Base-by-base conservation (phyloP, 2,329 filamentous ascomycete species). In the Aciculosporium take region DNA sequence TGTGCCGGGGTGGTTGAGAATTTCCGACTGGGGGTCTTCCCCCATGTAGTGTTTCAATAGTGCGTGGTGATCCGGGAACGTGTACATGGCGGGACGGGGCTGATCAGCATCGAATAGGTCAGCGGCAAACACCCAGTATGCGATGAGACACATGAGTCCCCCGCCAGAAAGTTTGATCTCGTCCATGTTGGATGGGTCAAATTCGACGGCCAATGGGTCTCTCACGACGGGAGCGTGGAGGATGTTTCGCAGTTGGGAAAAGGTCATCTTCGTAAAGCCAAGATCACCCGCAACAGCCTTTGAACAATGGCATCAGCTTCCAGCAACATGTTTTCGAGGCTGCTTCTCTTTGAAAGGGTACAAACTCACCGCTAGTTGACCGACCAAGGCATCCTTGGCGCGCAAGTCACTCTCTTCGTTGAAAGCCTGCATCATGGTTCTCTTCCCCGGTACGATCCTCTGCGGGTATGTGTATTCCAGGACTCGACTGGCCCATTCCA, bases 401-500 rank as follows among this genome's bases (percentile, higher is more conserved):
- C 76, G 69, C 25, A 85, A 60, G 31, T 69, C 62, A 31, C 77
- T 68, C 12, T 82, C 71, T 32, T 79, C 68, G 34, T 76, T 74
- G 51, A 82, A 88, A 4, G 71, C 69, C 48, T 78, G 71, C 37
- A 74, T 69, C 49, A 76, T 67, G 2, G 77, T 84, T 49, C 65
- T 66, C 44, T 71, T 74, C 2, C 74, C 71, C 0, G 75, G 71
- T 6, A 87, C 68, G 18, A 76, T 67, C 51, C 69, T 76, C 42
- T 74, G 69, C 0, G 83, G 82, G 40, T 75, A 67, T 47, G 79
- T 75, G 45, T 72, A 77, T 58, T 89, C 84, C 46, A 83, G 67
- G 42, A 87, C 58, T 39, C 84, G 64, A 12, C 72, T 63, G 2
- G 76, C 69, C 77, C 76, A 81, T 35, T 73, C 69, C 56, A 81